phyloP scores from a whole-genome alignment of 352 stramenopile species.

The Pythium aristosporum region DNA sequence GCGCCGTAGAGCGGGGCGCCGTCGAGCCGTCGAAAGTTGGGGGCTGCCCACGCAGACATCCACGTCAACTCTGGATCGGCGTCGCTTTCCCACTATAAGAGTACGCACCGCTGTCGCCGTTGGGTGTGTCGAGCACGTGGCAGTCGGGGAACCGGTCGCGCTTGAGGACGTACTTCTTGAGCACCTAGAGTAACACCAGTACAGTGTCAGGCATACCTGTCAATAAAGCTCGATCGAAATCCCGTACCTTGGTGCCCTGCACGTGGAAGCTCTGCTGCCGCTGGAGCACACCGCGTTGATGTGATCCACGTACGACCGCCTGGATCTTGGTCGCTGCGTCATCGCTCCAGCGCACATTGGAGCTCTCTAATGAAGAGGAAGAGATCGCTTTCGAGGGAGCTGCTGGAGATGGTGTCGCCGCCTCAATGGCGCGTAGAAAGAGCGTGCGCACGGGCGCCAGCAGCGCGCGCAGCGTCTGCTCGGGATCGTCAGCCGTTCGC shows the following conservation, averaged over 20 bases:
- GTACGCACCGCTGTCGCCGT: conserved; percentile 59
- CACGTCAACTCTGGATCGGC: background rate
- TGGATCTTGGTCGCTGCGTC: conserved; percentile 69
- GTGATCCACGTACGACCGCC: conserved; percentile 59
- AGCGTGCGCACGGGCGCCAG: conserved; percentile 53
- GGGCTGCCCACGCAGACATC: conserved; percentile 31
- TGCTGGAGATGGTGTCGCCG: background rate
- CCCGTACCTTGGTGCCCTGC: conserved; percentile 65
- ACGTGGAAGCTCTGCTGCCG: conserved; percentile 58
- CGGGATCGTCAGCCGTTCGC: conserved; percentile 36
- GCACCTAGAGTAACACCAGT: conserved; percentile 28
- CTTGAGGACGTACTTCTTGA: conserved; percentile 87
- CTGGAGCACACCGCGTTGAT: conserved; percentile 45
- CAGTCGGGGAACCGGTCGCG: conserved; percentile 78
- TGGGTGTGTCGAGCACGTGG: conserved; percentile 59
- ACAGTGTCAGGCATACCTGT: no score
- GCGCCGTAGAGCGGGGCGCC: conserved; percentile 69
- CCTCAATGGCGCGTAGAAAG: conserved; percentile 31
- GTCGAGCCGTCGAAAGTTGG: conserved; percentile 79
- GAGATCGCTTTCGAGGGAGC: background rate
- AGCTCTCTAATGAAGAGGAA: conserved; percentile 25
- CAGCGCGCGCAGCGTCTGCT: conserved; percentile 39
- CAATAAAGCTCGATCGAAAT: no score
- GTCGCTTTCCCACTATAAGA: background rate
- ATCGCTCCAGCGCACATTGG: conserved; percentile 14